Evolutionary conservation across 768 basidiomycete genomes (phyloP), one percentile per base, ranked within the genome.

Genomic region (Boletus pseudopeckii): DNA sequence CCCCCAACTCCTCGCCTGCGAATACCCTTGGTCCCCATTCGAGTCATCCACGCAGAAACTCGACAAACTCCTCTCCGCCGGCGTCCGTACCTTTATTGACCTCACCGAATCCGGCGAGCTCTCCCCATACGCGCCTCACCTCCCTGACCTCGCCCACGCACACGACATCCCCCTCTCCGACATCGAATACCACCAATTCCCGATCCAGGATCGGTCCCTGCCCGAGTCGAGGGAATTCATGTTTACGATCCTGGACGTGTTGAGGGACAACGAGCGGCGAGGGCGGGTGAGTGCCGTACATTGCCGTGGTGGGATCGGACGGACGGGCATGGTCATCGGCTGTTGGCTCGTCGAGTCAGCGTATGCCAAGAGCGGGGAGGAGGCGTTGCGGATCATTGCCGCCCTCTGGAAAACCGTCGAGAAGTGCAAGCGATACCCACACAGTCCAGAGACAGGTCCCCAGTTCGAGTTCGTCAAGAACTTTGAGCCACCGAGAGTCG

Each of bases 31-130:
- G 82, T 73, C 80, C 17, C 86, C 85, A 5, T 78, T 76, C 54
- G 74, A 79, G 67, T 48, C 57, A 0, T 72, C 74, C 55, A 77
- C 75, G 50, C 85, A 86, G 56, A 90, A 91, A 63, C 79, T 91
- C 57, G 87, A 89, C 72, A 81, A 82, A 0, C 77, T 91, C 47
- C 81, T 91, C 24, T 72, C 72, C 10, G 81, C 86, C 1, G 88
- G 88, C 44, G 84, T 89, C 8, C 84, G 86, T 55, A 89, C 88
- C 5, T 90, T 90, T 69, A 84, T 90, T 67, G 89, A 91, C 73
- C 81, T 91, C 63, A 91, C 88, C n/a, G 88, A 91, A 62, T 74
- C 74, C n/a, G 84, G 85, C 40, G 88, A 91, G 70, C 81, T 91
- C 43, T 74, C 77, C 20, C 82, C 88, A 0, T 91, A 90, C 68